Base-by-base conservation (phyloP, 805 yeast genomes). In the Clavispora vitiphila region DNA sequence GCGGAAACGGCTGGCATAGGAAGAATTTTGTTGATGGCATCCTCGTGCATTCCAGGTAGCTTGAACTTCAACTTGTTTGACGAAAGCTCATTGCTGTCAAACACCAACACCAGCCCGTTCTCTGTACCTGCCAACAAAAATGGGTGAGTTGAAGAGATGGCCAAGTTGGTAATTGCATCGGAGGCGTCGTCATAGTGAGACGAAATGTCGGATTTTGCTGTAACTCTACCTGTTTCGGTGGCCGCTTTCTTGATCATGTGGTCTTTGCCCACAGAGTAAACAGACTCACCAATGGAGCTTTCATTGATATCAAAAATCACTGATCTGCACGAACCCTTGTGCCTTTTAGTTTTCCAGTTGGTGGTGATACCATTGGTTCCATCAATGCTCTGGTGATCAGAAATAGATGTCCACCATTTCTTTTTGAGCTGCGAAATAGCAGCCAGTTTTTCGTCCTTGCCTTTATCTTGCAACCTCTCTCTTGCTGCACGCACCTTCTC, bases 271-370 rank as follows among this genome's bases (percentile, higher is more conserved):
- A 81, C 78, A 0, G 95, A 73, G 54, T 70, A 86, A 0, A 89
- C 40, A 42, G 62, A 61, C 23, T 74, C 72, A 2, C 88, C 88
- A 5, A 58, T 49, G 3, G 64, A 58, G 15, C 47, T 42, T 34
- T 58, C 66, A 1, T 74, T 67, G 3, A 80, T 77, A 45, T 81
- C 86, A 59, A 87, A 81, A 7, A 77, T 66, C 2, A 86, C 65
- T 4, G 84, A 77, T 34, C 99, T 67, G 46, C 95, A 87, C 49
- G 95, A 83, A 1, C 88, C 90, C 60, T 88, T 89, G 58, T 91
- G 98, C 57, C 98, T 76, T 54, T 78, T 86, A 0, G 97, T 90
- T 41, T 83, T 77, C 99, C 99, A 91, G 21, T 74, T 54, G 4
- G 63, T 57, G 4, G 71, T 56, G 15, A 67, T 51, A 10, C 60